These are phyloP conservation scores for Luffa aegyptiaca DNA, from an alignment of 306 rosid genomes.

Conservation along the genomic window DNA sequence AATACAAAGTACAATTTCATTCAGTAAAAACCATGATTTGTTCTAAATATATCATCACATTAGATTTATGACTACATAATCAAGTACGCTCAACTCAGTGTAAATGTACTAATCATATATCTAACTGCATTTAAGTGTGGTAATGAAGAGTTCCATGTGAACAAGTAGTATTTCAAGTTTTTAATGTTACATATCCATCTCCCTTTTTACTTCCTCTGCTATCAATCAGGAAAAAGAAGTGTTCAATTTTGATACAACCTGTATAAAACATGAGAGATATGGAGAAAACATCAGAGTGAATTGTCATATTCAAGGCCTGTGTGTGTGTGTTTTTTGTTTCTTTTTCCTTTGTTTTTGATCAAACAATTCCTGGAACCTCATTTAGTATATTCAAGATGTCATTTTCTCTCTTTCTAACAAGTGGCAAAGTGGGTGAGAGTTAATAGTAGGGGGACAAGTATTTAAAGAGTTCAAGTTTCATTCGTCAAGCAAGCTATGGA, in stretches of 20 bases:
- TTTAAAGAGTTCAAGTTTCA: background rate
- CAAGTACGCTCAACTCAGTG: background rate
- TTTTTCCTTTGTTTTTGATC: background rate
- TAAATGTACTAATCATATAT: background rate
- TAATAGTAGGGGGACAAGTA: background rate
- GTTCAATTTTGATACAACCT: background rate
- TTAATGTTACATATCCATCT: background rate
- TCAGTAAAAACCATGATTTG: background rate
- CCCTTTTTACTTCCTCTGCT: background rate
- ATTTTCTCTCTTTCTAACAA: background rate
- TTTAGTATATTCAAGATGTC: background rate
- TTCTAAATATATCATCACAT: background rate
- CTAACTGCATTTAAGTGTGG: background rate
- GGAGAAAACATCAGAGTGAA: slow-evolving; percentile 4
- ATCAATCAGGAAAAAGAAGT: background rate
- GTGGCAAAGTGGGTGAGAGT: slow-evolving; percentile 1
- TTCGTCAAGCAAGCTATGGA: background rate
- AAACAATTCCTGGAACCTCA: background rate
- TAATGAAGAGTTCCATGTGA: background rate
- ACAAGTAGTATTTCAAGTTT: background rate
- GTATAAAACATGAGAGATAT: background rate
- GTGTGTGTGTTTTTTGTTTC: background rate
- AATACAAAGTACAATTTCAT: background rate
- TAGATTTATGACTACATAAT: background rate
- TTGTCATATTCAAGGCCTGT: background rate